Conservation (phyloP, 2,329 filamentous ascomycete genomes). For the Stachybotrys echinatus region DNA sequence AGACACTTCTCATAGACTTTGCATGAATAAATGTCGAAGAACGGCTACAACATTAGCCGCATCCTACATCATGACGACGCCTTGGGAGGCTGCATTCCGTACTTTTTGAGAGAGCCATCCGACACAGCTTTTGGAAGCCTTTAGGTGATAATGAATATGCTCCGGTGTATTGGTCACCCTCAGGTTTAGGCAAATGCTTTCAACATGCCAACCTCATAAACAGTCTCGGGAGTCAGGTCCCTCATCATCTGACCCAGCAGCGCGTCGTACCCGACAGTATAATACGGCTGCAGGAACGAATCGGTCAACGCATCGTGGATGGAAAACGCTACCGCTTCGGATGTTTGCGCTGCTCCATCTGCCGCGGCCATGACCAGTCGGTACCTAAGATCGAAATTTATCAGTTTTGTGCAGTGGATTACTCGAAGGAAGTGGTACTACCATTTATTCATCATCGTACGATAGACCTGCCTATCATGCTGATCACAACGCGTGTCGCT, state of each 20-base stretch:
- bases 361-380: background rate
- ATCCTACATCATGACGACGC: too few species aligned
- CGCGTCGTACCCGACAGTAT: background rate
- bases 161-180: too few species aligned
- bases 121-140: too few species aligned
- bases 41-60: too few species aligned
- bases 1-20: too few species aligned
- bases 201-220: background rate
- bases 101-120: too few species aligned
- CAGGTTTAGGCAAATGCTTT: background rate
- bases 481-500: background rate
- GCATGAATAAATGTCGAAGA: too few species aligned
- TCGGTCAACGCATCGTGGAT: background rate
- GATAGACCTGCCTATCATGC: background rate
- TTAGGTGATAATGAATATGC: too few species aligned
- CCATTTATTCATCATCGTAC: slow-evolving; percentile 2
- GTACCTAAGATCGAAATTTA: background rate
- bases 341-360: background rate
- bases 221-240: background rate
- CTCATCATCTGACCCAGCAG: background rate
- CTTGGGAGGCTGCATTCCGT: too few species aligned
- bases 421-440: background rate
- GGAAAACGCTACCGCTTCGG: background rate
- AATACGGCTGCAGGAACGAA: background rate
- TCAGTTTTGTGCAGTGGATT: too few species aligned